phyloP scores from a whole-genome alignment of 2,329 filamentous ascomycete species.

The Hymenotorrendiella dingleyae region DNA sequence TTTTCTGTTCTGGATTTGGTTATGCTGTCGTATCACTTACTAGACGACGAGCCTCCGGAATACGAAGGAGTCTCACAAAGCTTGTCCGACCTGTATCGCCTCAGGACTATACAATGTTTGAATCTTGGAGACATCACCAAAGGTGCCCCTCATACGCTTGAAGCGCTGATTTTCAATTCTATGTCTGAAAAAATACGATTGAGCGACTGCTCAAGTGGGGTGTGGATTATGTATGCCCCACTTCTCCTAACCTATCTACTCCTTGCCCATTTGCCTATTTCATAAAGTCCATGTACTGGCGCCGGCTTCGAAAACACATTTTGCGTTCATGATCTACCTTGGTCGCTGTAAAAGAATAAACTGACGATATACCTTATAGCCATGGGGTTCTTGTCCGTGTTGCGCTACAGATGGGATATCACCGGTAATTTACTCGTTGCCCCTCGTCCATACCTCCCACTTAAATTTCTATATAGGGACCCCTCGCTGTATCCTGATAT shows the following conservation, averaged over 20 bases:
- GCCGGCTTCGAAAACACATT: too few relatives aligned
- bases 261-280: too few relatives aligned
- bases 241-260: too few relatives aligned
- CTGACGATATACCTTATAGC: too few relatives aligned
- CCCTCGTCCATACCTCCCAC: too few relatives aligned
- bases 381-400: slow-evolving; percentile 46
- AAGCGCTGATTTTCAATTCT: slow-evolving; percentile 67
- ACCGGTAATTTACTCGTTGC: slow-evolving; percentile 37
- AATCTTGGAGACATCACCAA: slow-evolving; percentile 71
- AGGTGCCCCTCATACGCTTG: slow-evolving; percentile 64
- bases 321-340: too few relatives aligned
- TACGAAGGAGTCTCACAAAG: slow-evolving; percentile 55
- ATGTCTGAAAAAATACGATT: slow-evolving; percentile 68
- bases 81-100: slow-evolving; percentile 55
- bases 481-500: slow-evolving; percentile 66
- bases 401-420: slow-evolving; percentile 50
- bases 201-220: slow-evolving; percentile 56
- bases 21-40: slow-evolving; percentile 68
- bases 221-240: slow-evolving; percentile 46
- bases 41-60: slow-evolving; percentile 69
- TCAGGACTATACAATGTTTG: slow-evolving; percentile 70
- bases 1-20: slow-evolving; percentile 70
- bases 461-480: too few relatives aligned
- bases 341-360: too few relatives aligned
- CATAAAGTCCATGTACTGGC: too few relatives aligned